A percentile compares a stretch with the other conserved stretches of the same genome.
phyloP scores from a whole-genome alignment of 352 stramenopile genomes.

The Phytopythium mirpurense region DNA sequence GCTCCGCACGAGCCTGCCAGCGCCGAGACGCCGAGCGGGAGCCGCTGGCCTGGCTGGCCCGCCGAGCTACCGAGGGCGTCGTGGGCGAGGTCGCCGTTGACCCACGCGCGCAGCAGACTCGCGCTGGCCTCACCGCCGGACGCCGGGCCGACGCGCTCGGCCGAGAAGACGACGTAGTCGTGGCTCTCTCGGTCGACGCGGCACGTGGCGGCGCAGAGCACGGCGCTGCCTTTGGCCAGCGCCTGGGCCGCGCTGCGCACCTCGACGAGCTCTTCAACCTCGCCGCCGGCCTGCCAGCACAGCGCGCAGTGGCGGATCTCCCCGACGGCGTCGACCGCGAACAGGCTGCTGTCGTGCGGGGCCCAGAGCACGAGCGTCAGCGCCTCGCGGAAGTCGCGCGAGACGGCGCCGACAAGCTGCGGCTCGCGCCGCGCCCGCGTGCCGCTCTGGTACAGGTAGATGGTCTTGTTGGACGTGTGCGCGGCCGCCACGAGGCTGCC shows the following conservation, averaged over 20 bases:
- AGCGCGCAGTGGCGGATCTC: constrained; percentile 42
- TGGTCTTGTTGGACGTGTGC: constrained; percentile 27
- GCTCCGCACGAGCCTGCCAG: constrained; percentile 16
- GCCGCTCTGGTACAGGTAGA: constrained; percentile 52
- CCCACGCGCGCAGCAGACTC: constrained; percentile 37
- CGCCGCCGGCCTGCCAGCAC: constrained; percentile 19
- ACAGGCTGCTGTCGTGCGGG: constrained; percentile 48
- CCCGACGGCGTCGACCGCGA: constrained; percentile 22
- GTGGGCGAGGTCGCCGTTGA: constrained; percentile 42
- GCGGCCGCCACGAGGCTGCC: constrained; percentile 42
- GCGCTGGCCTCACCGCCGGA: neutral
- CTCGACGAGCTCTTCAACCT: constrained; percentile 39
- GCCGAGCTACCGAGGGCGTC: constrained; percentile 25
- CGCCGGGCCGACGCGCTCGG: constrained; percentile 21
- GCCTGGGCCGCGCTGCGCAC: constrained; percentile 22
- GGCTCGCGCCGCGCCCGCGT: constrained; percentile 39
- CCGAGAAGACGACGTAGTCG: constrained; percentile 48
- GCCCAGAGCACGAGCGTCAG: constrained; percentile 39
- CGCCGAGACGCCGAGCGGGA: constrained; percentile 34
- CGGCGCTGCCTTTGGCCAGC: constrained; percentile 13
- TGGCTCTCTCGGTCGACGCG: constrained; percentile 37
- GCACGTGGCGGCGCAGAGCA: constrained; percentile 23
- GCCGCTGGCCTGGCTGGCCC: constrained; percentile 12
- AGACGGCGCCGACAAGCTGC: constrained; percentile 36
- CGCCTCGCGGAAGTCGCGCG: constrained; percentile 30